phyloP scores from a whole-genome alignment of 257 asterid species.

The Solanum etuberosum region DNA sequence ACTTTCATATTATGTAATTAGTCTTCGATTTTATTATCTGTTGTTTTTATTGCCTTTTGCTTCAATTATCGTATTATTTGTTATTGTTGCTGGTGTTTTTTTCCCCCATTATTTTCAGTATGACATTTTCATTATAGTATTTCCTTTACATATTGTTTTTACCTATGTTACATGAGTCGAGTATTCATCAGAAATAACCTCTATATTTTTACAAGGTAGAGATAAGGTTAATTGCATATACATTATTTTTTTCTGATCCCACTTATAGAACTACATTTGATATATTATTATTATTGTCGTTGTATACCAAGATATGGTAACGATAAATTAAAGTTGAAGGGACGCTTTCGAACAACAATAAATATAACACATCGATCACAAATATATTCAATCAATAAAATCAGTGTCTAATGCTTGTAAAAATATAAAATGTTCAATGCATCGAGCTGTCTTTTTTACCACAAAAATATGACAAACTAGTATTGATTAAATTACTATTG shows the following conservation, averaged over 20 bases:
- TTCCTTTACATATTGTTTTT: neutral
- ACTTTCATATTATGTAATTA: neutral
- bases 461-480: neutral
- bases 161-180: neutral
- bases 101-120: neutral
- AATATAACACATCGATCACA: neutral
- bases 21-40: no score
- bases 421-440: neutral
- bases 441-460: neutral
- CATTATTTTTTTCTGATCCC: neutral
- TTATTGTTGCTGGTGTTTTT: neutral
- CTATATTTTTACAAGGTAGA: neutral
- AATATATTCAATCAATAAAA: neutral
- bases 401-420: neutral
- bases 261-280: neutral
- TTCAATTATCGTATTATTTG: neutral
- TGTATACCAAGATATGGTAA: neutral
- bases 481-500: neutral
- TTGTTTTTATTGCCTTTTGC: no score
- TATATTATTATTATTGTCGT: neutral
- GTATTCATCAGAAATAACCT: neutral
- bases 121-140: neutral
- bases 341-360: neutral
- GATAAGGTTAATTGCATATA: neutral
- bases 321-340: neutral